These are phyloP conservation scores for Triglochin maritima DNA, from an alignment of 106 monocot genomes.

Conservation along the genomic window DNA sequence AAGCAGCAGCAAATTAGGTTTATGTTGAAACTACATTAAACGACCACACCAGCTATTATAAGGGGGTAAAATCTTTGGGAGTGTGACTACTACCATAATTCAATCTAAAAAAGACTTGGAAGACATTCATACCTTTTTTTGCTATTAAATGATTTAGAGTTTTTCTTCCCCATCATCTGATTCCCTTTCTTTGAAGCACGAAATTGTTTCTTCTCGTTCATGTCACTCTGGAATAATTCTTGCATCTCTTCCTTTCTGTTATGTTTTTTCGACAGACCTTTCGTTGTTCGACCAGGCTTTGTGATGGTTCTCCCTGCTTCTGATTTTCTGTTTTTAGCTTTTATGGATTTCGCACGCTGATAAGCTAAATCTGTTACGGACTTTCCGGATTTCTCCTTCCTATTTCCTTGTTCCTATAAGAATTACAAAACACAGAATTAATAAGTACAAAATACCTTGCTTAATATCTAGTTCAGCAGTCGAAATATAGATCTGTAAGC, in stretches of 20 bases:
- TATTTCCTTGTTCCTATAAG: slow-evolving; percentile 30
- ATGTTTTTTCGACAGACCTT: slow-evolving; percentile 26
- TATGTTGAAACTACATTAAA: too few species aligned
- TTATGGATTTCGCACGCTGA: slow-evolving; percentile 67
- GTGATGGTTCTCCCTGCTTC: slow-evolving; percentile 34
- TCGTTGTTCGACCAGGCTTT: slow-evolving; percentile 14
- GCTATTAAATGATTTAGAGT: slow-evolving; percentile 85
- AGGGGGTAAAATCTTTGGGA: too few species aligned
- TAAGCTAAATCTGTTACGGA: slow-evolving; percentile 72
- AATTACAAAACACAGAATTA: not conserved
- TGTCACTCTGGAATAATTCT: slow-evolving; percentile 84
- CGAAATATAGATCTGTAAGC: too few species aligned
- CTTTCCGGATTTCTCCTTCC: slow-evolving; percentile 46
- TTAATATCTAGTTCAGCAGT: too few species aligned
- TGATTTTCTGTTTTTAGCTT: slow-evolving; percentile 34
- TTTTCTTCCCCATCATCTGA: slow-evolving; percentile 26
- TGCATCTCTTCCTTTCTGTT: slow-evolving; percentile 76
- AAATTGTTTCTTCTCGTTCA: slow-evolving; percentile 52
- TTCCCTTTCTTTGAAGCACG: slow-evolving; percentile 17
- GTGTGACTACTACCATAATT: too few species aligned
- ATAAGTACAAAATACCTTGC: not conserved
- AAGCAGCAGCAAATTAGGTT: too few species aligned
- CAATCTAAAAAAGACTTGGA: too few species aligned
- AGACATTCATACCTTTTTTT: slow-evolving; percentile 51
- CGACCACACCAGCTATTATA: too few species aligned